A percentile compares a stretch with the other conserved stretches of the same genome.
These are phyloP conservation scores for Apiospora saccharicola DNA, from an alignment of 2,329 filamentous ascomycete species.

Conservation along the genomic window DNA sequence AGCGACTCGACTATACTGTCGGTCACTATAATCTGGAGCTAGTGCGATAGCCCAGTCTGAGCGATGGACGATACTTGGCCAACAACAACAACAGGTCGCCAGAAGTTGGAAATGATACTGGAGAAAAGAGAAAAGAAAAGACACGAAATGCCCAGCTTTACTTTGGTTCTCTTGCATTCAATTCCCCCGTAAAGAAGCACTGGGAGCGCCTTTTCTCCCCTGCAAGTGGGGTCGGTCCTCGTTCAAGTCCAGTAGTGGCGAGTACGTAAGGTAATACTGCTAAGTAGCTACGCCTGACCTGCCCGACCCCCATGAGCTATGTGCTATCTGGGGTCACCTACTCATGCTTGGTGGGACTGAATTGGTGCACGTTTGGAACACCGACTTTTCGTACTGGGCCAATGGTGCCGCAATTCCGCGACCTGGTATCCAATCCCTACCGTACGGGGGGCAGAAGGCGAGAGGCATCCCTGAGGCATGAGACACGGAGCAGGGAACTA, in stretches of 20 bases:
- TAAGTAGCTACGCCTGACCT: background rate
- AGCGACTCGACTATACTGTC: background rate
- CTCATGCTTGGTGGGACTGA: conserved; percentile 14
- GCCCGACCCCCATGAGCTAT: background rate
- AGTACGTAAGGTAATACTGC: conserved; percentile 1
- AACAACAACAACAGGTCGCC: background rate
- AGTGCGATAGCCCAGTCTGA: background rate
- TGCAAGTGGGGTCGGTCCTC: conserved; percentile 3
- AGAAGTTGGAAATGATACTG: background rate
- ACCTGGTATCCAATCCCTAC: background rate
- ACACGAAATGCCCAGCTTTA: background rate
- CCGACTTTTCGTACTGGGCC: conserved; percentile 16
- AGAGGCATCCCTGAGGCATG: background rate
- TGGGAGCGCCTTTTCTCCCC: conserved; percentile 9
- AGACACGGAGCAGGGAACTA: conserved; percentile 2
- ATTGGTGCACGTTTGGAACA: conserved; percentile 14
- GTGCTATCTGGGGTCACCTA: conserved; percentile 15
- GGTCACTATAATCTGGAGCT: conserved; percentile 9
- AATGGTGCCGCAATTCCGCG: conserved; percentile 3
- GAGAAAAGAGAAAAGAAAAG: conserved; percentile 1
- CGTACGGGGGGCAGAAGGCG: background rate
- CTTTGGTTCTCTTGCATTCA: background rate
- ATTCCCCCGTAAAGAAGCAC: conserved; percentile 1
- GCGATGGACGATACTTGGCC: background rate
- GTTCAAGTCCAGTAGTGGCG: background rate